Evolutionary conservation across 768 basidiomycete genomes (phyloP), one percentile per base, ranked within the genome.

Genomic region (Boletus reticulatus): DNA sequence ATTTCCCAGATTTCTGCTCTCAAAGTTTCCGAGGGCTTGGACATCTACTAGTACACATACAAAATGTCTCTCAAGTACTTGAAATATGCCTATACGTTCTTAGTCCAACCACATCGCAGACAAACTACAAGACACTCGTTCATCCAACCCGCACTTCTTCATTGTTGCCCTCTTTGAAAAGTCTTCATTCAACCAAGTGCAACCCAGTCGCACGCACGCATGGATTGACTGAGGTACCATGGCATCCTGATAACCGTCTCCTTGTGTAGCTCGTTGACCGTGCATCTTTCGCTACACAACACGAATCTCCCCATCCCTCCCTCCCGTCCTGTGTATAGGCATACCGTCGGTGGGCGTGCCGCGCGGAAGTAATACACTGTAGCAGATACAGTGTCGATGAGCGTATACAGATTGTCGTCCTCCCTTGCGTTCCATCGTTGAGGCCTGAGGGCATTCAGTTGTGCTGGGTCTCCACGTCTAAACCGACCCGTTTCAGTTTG

Each of bases 341-440:
- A 67, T 3, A 67, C 66, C 1, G 62, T 67, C n/a, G 68, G 66
- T 0, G 65, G 62, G 27, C 42, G 54, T 1, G 42, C 44, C 6
- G 65, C 63, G 6, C 53, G 55, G 60, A 70, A 68, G 47, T 63
- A 68, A 37, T 67, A 70, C 9, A 67, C 17, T 4, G 57, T 65
- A 5, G 56, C 48, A 2, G 66, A 70, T 1, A 52, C 0, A 0
- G 66, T 70, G 46, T 67, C 66, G 7, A 66, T 4, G 44, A 70
- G 63, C 2, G 68, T 57, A 20, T 67, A 67, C 27, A 67, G 22
- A n/a, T 62, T 9, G 24, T 50, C 47, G n/a, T 48, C 52, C 14
- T 46, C 52, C 2, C 9, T 5, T 9, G 1, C n/a, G 12, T 14
- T 16, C 4, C 19, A 14, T 4, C 6, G 1, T 11, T 3, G 47